A percentile compares a stretch with the other conserved stretches of the same genome.
Evolutionary conservation across 176 grass and related monocot genomes (phyloP).

Genomic region (Raddia distichophylla): DNA sequence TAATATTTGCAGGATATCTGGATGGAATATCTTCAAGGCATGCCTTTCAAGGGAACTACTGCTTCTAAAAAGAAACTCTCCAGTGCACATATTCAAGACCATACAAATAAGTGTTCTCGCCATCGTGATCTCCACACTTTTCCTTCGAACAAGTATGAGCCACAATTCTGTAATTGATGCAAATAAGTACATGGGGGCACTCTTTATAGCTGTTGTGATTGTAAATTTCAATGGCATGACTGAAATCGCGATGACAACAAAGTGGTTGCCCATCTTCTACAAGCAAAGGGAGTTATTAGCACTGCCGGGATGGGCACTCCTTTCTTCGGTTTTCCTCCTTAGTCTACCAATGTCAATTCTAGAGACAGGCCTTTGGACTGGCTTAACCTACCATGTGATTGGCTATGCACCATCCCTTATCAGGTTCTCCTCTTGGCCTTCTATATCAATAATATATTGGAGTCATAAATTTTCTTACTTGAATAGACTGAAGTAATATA

Average conservation of each 20-base stretch:
- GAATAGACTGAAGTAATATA: no score
- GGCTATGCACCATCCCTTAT: constrained; percentile 67
- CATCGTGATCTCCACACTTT: constrained; percentile 71
- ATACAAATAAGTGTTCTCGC: constrained; percentile 63
- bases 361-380: constrained; percentile 68
- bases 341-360: constrained; percentile 68
- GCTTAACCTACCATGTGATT: constrained; percentile 81
- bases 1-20: constrained; percentile 38
- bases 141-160: constrained; percentile 59
- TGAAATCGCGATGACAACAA: constrained; percentile 78
- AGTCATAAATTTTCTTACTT: neutral
- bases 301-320: constrained; percentile 74
- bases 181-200: constrained; percentile 72
- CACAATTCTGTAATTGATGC: constrained; percentile 60
- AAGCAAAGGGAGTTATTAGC: constrained; percentile 79
- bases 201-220: constrained; percentile 54
- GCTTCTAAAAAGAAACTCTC: constrained; percentile 67
- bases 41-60: constrained; percentile 77
- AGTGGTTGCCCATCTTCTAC: constrained; percentile 77
- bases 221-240: constrained; percentile 83
- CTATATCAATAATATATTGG: neutral
- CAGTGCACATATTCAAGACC: constrained; percentile 71
- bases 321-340: constrained; percentile 69
- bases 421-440: constrained; percentile 49
- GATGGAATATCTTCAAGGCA: constrained; percentile 65